Evolutionary conservation across 164 flowering plant genomes (phyloP), one percentile per base, ranked within the genome.

Genomic region (Sedum album): DNA sequence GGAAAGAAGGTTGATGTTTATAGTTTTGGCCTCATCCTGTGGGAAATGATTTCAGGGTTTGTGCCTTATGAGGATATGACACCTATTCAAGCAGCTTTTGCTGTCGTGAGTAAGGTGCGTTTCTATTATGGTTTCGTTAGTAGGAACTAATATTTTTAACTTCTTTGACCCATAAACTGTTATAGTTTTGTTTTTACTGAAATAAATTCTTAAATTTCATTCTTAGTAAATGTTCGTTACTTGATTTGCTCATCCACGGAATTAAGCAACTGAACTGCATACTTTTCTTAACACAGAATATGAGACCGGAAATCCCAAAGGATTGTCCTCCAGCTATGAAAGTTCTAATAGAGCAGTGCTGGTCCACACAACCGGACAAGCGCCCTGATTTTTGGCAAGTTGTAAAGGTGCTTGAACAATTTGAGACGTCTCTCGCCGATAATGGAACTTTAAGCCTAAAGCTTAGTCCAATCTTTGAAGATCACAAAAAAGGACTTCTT

Each of bases 311-410:
- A 55, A 79, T 90, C n/a, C 96, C 95, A 21, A 71, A 6, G 23
- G 73, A 78, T 48, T 93, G 96, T 62, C 89, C 93, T 1, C 81
- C 86, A 31, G 86, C 87, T 0, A 72, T 90, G 81, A 80, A 74
- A 77, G 87, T 84, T 66, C 75, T 88, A 39, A 82, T 88, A 18
- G 88, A 85, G 79, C 93, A 84, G 70, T 88, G 93, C 60, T 88
- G 93, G 93, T 76, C 83, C 1, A 64, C 66, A 73, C 80, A 79
- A 8, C 78, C 90, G 0, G 90, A 84, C 49, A 86, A 83, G 77
- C 80, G 93, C 73, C 89, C 89, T 1, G 93, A 88, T 64, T 88
- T 83, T 62, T 84, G 86, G 85, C 90, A 86, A 75, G 77, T 88
- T 14, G 88, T 86, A 69, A 86, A 86, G 75, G 82, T 86, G 2